Base-by-base conservation (phyloP, 75 land plant species). In the Pinus taeda region DNA sequence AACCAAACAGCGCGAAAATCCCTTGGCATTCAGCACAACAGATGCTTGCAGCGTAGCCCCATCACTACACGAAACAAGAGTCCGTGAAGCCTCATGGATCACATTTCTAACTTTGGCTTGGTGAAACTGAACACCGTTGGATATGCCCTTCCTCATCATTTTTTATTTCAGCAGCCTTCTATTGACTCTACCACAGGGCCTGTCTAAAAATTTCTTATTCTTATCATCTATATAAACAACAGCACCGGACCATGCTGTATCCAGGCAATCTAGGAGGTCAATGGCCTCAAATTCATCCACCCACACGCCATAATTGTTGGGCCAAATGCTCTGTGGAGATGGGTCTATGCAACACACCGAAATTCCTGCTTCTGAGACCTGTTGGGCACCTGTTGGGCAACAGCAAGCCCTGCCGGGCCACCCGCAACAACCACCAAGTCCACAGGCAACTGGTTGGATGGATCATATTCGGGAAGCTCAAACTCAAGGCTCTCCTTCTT, bases 291-390 rank as follows among this genome's bases (percentile, higher is more conserved):
- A 97, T 66, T 97, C 99, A 78, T 97, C 99, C 29, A 97, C 93
- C 99, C 99, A 97, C 15, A 94, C 99, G 37, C 99, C 99, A 78
- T 97, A 97, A 67, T 97, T 97, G 60, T 97, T 97, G 3, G 99
- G 98, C 95, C 95, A 97, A 63, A 97, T 87, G 76, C 90, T 79
- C 71, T 84, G 85, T 8, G 98, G 98, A 22, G 85, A 87, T 1
- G 99, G 99, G 71, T 97, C 99, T 53, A 97, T 88, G 57, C 89
- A 88, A 76, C 99, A 97, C 29, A 97, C 99, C 0, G 82, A 86
- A 42, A 97, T 84, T 15, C 99, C 99, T 0, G 91, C 87, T 60
- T 83, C 87, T 0, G 99, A 97, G 11, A 94, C 99, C 36, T 85
- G 89, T 84, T n/a, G n/a, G n/a, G n/a, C n/a, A n/a, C n/a, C n/a